A percentile compares a stretch with the other conserved stretches of the same genome.
phyloP scores from a whole-genome alignment of 805 yeast genomes.

The Saccharomycopsis selenospora region DNA sequence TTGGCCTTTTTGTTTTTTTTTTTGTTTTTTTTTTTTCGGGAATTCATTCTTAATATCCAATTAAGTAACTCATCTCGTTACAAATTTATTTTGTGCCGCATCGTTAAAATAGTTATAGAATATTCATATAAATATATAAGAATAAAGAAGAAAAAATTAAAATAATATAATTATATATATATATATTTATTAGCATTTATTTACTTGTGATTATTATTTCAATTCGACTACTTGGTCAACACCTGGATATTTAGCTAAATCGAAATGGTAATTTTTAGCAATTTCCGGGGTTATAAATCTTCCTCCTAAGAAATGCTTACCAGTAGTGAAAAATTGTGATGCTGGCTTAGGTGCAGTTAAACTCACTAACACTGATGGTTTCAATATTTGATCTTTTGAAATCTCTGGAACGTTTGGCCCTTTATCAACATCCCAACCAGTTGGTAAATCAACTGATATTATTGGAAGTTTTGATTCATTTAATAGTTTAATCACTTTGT shows the following conservation, averaged over 20 bases:
- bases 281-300: constrained; percentile 64
- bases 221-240: constrained; percentile 47
- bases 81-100: too few species aligned
- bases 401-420: constrained; percentile 52
- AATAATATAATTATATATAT: too few species aligned
- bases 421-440: constrained; percentile 93
- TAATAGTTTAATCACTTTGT: constrained; percentile 37
- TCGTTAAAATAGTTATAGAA: too few species aligned
- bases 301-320: constrained; percentile 80
- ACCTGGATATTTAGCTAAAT: constrained; percentile 52
- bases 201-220: too few species aligned
- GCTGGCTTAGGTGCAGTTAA: constrained; percentile 95
- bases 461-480: constrained; percentile 40
- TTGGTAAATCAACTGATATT: constrained; percentile 83
- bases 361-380: constrained; percentile 50
- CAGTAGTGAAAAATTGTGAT: constrained; percentile 40
- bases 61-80: too few species aligned
- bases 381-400: constrained; percentile 20
- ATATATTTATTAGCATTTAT: too few species aligned
- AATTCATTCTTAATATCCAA: too few species aligned
- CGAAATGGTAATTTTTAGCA: constrained; percentile 68
- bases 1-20: too few species aligned
- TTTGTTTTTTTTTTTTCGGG: too few species aligned
- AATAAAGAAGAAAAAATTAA: too few species aligned
- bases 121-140: too few species aligned